Base-by-base conservation (phyloP, 1,139 yeast species). In the Eremothecium gossypii region DNA sequence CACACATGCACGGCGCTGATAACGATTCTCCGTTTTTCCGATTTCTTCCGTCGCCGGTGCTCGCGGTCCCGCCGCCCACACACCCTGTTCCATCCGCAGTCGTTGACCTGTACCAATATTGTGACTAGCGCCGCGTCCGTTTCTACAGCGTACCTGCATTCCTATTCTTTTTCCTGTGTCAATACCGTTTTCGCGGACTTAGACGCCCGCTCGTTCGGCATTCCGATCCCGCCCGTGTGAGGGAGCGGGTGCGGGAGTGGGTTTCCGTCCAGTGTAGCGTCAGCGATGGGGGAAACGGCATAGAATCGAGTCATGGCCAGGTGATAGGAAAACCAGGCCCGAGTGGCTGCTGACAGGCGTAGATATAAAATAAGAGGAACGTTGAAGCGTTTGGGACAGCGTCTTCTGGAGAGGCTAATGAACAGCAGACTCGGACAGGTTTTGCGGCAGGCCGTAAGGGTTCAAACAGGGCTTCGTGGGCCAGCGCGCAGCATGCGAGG, bases 1-100 rank as follows among this genome's bases (percentile, higher is more conserved):
- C 35, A 11, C 48, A 48, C 38, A 34, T 34, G 37, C 29, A 14
- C n/a, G 29, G 13, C 29, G 29, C 37, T 4, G 37, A 17, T 9
- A 29, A 34, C 11, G 13, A 29, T 12, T 12, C 13, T 12, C 31
- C 31, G 23, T 17, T 17, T 17, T 17, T 17, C 23, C 23, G 23
- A 6, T 17, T 17, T 17, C 23, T 17, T 17, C 23, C 6, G 23
- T 17, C 23, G 13, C 5, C 31, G 5, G 31, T 29, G 13, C 13
- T 12, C 31, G 13, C 13, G 6, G 31, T 5, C 11, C 17, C 35
- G 17, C n/a, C 3, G 7, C 12, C 13, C 35, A 32, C 35, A 27
- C 36, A 33, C 36, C 17, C 3, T 4, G 5, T 32, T 12, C 35
- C 35, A 3, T n/a, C 35, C n/a, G 8, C 35, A 3, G 17, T 32